Base-by-base conservation (phyloP, 768 basidiomycete species). In the Filobasidium wieringae region DNA sequence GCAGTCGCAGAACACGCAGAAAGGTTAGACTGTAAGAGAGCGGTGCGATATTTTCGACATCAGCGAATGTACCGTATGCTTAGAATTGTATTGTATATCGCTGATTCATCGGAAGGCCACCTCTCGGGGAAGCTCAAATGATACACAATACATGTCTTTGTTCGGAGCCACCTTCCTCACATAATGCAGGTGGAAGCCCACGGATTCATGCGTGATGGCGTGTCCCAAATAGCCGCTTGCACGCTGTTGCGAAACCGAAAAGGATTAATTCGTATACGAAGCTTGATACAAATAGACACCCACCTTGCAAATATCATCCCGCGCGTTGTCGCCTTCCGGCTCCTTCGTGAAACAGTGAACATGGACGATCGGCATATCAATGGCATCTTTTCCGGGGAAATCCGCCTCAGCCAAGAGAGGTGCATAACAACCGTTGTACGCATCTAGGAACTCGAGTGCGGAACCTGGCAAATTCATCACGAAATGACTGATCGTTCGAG, bases 381-480 rank as follows among this genome's bases (percentile, higher is more conserved):
- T 76, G 71, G 80, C 80, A 52, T 81, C 76, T 64, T 77, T 76
- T 64, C 76, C 74, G 55, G 36, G 60, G 55, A 67, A 65, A 14
- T 51, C 64, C 4, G 78, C 64, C 39, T 68, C 77, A 68, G 65
- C 73, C 8, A 53, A 7, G 24, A 77, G 64, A 4, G 77, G 68
- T 4, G 74, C 68, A 49, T 88, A 78, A 58, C 86, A 78, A 1
- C 89, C 90, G 3, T 81, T 80, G 77, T 88, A 95, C 1, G 88
- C 87, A 67, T 87, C 86, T 52, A 99, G 78, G 75, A 97, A 96
- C 33, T 81, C 78, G 55, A 96, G 82, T 0, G 92, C 95, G 26
- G 85, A 84, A 64, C 88, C 90, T 2, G 95, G 95, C 19, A 99
- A 78, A 73, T 99, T 99, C 91, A 99, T 93, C n/a, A 95, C 85